Conservation (phyloP, 2,329 filamentous ascomycete species). For the Claviceps sorghi region DNA sequence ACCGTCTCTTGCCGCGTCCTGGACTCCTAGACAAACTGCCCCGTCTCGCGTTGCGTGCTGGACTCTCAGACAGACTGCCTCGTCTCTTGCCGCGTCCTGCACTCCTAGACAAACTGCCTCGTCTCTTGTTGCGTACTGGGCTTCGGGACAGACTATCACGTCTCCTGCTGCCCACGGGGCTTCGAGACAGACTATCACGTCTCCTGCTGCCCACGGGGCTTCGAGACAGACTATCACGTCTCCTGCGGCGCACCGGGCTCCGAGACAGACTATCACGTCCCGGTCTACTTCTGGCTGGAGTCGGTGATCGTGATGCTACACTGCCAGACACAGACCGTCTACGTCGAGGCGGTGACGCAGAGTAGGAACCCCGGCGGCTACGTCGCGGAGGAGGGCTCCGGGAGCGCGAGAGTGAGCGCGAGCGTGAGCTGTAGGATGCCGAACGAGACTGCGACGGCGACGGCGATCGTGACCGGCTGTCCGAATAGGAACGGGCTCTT, state of each 20-base stretch:
- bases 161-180: neutral
- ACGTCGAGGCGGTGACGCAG: slow-evolving; percentile 4
- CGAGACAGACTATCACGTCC: neutral
- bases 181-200: slow-evolving; percentile 14
- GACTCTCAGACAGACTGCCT: neutral
- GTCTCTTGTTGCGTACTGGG: slow-evolving; percentile 1
- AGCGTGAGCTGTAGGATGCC: neutral
- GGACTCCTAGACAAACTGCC: slow-evolving; percentile 8
- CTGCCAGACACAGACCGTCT: neutral
- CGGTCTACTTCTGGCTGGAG: slow-evolving; percentile 1
- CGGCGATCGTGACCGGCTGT: slow-evolving; percentile 4
- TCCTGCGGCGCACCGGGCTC: slow-evolving; percentile 1
- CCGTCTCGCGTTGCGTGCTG: slow-evolving; percentile 3
- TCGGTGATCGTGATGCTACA: slow-evolving; percentile 2
- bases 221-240: slow-evolving; percentile 2
- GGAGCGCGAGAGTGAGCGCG: neutral
- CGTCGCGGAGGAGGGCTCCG: neutral
- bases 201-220: slow-evolving; percentile 1
- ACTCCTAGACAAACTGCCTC: neutral
- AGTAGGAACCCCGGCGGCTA: slow-evolving; percentile 1
- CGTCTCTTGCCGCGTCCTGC: neutral
- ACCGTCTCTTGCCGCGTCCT: slow-evolving; percentile 6
- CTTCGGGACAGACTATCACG: neutral
- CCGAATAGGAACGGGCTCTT: slow-evolving; percentile 4
- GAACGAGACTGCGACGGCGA: slow-evolving; percentile 4